phyloP scores from a whole-genome alignment of 2,329 filamentous ascomycete species.

The Epichloe sp. region DNA sequence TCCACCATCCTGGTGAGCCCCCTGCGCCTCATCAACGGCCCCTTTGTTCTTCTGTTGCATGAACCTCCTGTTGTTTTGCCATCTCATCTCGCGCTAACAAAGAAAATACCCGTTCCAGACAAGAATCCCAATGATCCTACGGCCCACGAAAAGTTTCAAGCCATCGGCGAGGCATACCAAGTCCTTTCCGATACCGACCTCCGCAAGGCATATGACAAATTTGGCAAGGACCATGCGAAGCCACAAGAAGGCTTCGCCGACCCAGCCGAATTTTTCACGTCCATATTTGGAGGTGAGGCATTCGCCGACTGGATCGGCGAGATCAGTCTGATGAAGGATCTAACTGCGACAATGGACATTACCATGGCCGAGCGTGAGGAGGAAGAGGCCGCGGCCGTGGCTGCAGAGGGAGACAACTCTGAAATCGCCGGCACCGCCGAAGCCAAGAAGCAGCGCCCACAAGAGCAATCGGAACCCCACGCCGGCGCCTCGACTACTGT shows the following conservation, averaged over 20 bases:
- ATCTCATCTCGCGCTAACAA: not conserved
- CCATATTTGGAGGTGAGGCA: slow-evolving; percentile 94
- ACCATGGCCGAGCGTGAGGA: slow-evolving; percentile 67
- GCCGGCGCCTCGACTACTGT: slow-evolving; percentile 13
- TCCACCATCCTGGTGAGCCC: slow-evolving; percentile 67
- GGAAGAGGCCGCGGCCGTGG: slow-evolving; percentile 23
- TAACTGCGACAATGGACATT: slow-evolving; percentile 97
- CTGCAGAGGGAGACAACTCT: slow-evolving; percentile 23
- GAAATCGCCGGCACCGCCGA: slow-evolving; percentile 46
- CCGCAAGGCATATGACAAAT: slow-evolving; percentile 89
- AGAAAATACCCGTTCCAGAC: slow-evolving; percentile 38
- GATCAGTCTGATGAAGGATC: slow-evolving; percentile 95
- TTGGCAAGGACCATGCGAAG: slow-evolving; percentile 87
- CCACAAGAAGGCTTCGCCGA: slow-evolving; percentile 90
- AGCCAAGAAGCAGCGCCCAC: slow-evolving; percentile 42
- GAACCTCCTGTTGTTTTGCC: not conserved
- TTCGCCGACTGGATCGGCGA: slow-evolving; percentile 96
- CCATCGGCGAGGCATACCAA: slow-evolving; percentile 61
- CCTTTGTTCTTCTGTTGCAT: not conserved
- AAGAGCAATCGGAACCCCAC: slow-evolving; percentile 17
- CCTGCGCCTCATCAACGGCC: not conserved
- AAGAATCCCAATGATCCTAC: slow-evolving; percentile 96
- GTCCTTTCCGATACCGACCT: slow-evolving; percentile 81
- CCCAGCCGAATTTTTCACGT: slow-evolving; percentile 93
- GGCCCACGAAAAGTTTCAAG: slow-evolving; percentile 88